phyloP scores from a whole-genome alignment of 495 filamentous ascomycete species.

The Sporormia fimetaria region DNA sequence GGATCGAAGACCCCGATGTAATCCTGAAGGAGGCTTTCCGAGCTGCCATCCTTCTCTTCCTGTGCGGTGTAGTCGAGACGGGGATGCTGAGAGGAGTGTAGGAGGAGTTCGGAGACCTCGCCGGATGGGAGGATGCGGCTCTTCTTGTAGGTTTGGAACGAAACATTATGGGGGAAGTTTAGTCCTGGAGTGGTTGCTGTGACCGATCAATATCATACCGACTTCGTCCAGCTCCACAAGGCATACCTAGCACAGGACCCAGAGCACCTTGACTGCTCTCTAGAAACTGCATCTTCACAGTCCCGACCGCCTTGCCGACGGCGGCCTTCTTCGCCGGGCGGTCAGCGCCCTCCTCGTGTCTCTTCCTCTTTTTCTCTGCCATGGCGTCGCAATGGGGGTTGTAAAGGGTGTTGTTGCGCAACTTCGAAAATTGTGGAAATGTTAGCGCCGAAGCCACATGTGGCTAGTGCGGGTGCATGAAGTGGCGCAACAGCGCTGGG shows the following conservation, averaged over 20 bases:
- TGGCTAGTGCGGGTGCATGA: constrained; percentile 3
- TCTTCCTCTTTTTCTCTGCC: constrained; percentile 65
- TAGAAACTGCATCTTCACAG: constrained; percentile 40
- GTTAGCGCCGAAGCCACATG: constrained; percentile 4
- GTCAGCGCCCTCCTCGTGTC: constrained; percentile 42
- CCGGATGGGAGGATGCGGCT: constrained; percentile 25
- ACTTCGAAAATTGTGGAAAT: constrained; percentile 4
- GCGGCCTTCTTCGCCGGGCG: constrained; percentile 54
- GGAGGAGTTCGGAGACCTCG: constrained; percentile 53
- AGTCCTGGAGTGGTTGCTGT: constrained; percentile 61
- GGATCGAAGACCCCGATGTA: constrained; percentile 83
- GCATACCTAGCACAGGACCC: constrained; percentile 24
- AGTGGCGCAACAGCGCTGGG: neutral
- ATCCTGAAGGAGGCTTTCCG: constrained; percentile 61
- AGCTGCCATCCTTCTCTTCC: constrained; percentile 52
- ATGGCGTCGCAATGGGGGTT: constrained; percentile 10
- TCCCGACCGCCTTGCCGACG: constrained; percentile 37
- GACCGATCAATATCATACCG: neutral
- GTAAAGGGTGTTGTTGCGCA: constrained; percentile 1
- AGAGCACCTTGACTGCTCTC: constrained; percentile 7
- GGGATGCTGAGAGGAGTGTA: constrained; percentile 64
- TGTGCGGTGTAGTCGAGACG: constrained; percentile 71
- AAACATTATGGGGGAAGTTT: constrained; percentile 41
- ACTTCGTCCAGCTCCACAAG: constrained; percentile 3
- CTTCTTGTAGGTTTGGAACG: constrained; percentile 51